Conservation (phyloP, 2,329 filamentous ascomycete genomes). For the Atkinsonella texensis region DNA sequence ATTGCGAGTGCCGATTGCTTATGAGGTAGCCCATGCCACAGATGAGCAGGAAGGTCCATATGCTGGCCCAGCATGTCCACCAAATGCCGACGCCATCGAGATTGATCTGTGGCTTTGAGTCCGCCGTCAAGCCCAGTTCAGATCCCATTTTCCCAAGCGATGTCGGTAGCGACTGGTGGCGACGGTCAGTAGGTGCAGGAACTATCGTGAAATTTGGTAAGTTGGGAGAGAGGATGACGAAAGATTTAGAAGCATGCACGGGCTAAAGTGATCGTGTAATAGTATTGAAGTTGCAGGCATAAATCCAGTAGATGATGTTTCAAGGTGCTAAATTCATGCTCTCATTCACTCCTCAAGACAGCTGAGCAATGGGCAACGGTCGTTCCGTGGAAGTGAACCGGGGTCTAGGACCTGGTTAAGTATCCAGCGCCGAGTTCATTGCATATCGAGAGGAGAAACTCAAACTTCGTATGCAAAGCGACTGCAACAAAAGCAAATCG, state of each 20-base stretch:
- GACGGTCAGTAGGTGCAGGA: background rate
- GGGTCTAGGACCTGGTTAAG: background rate
- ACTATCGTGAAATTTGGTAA: background rate
- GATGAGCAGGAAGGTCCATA: constrained; percentile 24
- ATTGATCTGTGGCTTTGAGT: constrained; percentile 8
- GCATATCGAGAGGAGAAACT: background rate
- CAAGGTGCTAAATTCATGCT: background rate
- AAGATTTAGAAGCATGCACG: background rate
- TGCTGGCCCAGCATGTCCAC: constrained; percentile 19
- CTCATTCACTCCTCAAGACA: background rate
- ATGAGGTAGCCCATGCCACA: constrained; percentile 27
- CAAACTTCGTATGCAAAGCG: background rate
- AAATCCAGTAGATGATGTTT: background rate
- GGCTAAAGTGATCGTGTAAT: background rate
- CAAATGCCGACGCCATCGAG: constrained; percentile 21
- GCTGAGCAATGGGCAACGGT: background rate
- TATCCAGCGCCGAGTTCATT: background rate
- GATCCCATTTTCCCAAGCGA: constrained; percentile 13
- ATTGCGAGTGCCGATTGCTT: constrained; percentile 21
- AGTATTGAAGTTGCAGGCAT: background rate
- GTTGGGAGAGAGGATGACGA: background rate
- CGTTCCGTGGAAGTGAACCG: background rate
- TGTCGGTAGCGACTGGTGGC: background rate
- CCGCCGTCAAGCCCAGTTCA: constrained; percentile 13
- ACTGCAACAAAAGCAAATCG: too few relatives aligned